Evolutionary conservation across 345 rosid genomes (phyloP).

Genomic region (Corchorus olitorius): DNA sequence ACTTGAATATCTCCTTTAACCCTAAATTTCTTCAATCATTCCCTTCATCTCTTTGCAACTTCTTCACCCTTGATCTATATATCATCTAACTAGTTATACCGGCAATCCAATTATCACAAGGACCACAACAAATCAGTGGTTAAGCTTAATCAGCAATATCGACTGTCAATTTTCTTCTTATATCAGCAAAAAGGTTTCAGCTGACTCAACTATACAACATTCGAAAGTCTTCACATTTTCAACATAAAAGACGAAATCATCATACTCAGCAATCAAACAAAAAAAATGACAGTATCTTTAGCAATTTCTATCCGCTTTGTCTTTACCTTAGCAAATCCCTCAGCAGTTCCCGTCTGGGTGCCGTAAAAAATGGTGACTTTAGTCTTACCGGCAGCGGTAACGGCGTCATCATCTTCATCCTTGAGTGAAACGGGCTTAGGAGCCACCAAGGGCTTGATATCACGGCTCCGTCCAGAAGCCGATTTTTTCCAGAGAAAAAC

Average conservation of each 20-base stretch:
- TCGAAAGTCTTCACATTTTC: constrained; percentile 5
- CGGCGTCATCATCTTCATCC: constrained; percentile 50
- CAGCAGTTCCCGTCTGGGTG: constrained; percentile 78
- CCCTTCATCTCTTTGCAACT: not conserved
- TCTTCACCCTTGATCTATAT: not conserved
- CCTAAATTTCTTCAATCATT: not conserved
- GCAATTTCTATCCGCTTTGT: no score
- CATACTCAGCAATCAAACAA: not conserved
- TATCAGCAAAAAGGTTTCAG: not conserved
- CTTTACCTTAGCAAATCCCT: constrained; percentile 69
- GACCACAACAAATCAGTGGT: not conserved
- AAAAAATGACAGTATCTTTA: not conserved
- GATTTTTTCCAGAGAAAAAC: constrained; percentile 61
- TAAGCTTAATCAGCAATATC: not conserved
- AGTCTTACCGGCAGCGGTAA: constrained; percentile 54
- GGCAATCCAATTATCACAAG: not conserved
- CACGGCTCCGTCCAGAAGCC: constrained; percentile 46
- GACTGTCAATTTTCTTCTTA: not conserved
- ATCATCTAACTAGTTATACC: not conserved
- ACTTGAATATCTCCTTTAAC: constrained; percentile 5
- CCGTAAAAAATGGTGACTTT: constrained; percentile 60
- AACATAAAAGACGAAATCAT: not conserved
- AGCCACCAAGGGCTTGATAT: constrained; percentile 50
- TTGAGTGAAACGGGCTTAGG: constrained; percentile 45
- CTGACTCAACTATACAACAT: not conserved